Percentiles rank a stretch among this genome's conserved stretches.
Conservation (phyloP, 306 rosid genomes). For the Castanea crenata region DNA sequence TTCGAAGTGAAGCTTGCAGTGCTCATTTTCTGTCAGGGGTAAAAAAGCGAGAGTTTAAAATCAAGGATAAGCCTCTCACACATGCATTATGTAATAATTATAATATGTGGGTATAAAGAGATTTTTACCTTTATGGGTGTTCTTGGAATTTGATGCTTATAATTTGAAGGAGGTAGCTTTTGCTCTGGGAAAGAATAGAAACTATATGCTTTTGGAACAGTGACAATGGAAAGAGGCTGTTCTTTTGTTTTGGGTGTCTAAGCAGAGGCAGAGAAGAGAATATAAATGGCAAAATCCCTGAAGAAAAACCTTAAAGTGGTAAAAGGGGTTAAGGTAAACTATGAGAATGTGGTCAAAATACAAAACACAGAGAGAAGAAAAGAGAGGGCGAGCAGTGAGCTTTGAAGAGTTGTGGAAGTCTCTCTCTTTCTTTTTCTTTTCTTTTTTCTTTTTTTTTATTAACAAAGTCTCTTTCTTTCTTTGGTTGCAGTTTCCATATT, state of each 20-base stretch:
- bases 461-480: no score
- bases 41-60: neutral
- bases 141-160: neutral
- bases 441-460: no score
- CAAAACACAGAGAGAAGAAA: no score
- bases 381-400: no score
- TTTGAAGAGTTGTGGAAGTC: no score
- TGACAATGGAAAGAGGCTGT: neutral
- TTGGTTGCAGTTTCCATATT: no score
- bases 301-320: neutral
- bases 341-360: no score
- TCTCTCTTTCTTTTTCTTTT: no score
- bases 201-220: neutral
- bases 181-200: neutral
- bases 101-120: neutral
- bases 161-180: neutral
- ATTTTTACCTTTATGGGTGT: neutral
- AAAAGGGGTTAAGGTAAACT: neutral
- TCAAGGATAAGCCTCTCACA: conserved; percentile 1
- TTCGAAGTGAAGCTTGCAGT: conserved; percentile 34
- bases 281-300: neutral
- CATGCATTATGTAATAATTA: neutral
- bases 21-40: conserved; percentile 32
- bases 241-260: no score
- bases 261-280: neutral